Evolutionary conservation across 345 rosid species (phyloP), one percentile per base, ranked within the genome.

Genomic region (Firmiana major): DNA sequence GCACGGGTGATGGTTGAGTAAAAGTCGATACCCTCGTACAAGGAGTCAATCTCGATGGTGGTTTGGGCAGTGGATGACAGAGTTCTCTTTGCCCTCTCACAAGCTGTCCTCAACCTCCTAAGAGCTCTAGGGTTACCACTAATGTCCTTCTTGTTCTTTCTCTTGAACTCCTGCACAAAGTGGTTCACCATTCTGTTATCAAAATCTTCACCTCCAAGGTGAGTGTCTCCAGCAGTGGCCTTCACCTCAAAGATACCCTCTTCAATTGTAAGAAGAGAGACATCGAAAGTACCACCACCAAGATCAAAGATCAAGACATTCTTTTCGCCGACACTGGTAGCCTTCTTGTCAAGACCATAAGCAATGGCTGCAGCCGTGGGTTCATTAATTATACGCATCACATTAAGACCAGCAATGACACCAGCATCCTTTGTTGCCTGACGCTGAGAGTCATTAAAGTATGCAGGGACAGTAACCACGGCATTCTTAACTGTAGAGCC

Each of bases 331-430:
- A 91, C 93, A 59, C 93, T 90, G 19, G 93, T 84, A 0, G 94
- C 91, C 77, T 90, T 92, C 78, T 92, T 92, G 82, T 92, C 97
- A 55, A 92, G 92, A 76, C 97, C 88, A 78, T 90, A 92, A 3
- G 97, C 97, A 84, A 92, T 92, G 73, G 97, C 94, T 1, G 94
- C 97, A 9, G 97, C 94, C 1, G 97, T 85, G 0, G 97, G 94
- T 78, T 92, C 94, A 43, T 92, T 92, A 74, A 91, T 91, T 38
- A 91, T 90, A 62, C 96, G 83, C 92, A 91, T 84, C 22, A 90
- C 93, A 63, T 91, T 91, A 48, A 91, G 84, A 62, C 96, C 96
- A 19, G 92, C 96, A 8, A 91, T 84, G n/a, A 88, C 92, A 67
- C 96, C 91, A 8, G 96, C 93, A 82, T 91, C 96, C 77, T 87